phyloP scores from a whole-genome alignment of 768 basidiomycete species.

The Phanerodontia chrysosporium region DNA sequence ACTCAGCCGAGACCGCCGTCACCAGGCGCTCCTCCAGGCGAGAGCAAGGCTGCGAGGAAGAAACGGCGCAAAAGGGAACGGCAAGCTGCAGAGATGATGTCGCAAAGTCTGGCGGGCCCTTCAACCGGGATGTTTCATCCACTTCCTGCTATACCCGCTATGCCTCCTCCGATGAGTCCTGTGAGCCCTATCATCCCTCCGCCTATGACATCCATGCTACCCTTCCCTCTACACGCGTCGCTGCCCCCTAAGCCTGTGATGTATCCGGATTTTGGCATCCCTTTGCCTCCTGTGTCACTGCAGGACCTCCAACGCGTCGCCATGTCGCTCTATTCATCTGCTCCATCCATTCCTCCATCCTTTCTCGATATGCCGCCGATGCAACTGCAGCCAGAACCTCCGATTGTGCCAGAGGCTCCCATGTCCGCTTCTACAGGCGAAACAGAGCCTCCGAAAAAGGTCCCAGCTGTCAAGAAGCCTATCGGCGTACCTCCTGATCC shows the following conservation, averaged over 20 bases:
- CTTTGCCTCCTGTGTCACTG: neutral
- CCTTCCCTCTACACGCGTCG: neutral
- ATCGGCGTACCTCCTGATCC: conserved; percentile 18
- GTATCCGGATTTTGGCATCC: neutral
- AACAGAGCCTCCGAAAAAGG: neutral
- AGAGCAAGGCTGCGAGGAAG: conserved; percentile 14
- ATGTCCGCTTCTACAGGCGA: neutral
- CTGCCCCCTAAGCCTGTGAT: conserved; percentile 1
- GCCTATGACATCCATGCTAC: neutral
- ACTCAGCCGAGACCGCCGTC: neutral
- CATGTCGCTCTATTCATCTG: neutral
- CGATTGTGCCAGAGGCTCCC: neutral
- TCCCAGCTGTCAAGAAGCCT: neutral
- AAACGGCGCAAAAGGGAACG: conserved; percentile 13
- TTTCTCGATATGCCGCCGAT: neutral
- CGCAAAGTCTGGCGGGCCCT: neutral
- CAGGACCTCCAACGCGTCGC: neutral
- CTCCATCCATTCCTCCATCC: neutral
- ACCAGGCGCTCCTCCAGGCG: neutral
- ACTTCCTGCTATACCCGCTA: neutral
- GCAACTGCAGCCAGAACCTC: neutral
- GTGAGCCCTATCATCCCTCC: neutral
- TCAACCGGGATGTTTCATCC: neutral
- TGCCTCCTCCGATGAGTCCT: neutral
- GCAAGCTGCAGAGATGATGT: neutral